Evolutionary conservation across 768 basidiomycete genomes (phyloP).

Genomic region (Cystofilobasidium ferigula): DNA sequence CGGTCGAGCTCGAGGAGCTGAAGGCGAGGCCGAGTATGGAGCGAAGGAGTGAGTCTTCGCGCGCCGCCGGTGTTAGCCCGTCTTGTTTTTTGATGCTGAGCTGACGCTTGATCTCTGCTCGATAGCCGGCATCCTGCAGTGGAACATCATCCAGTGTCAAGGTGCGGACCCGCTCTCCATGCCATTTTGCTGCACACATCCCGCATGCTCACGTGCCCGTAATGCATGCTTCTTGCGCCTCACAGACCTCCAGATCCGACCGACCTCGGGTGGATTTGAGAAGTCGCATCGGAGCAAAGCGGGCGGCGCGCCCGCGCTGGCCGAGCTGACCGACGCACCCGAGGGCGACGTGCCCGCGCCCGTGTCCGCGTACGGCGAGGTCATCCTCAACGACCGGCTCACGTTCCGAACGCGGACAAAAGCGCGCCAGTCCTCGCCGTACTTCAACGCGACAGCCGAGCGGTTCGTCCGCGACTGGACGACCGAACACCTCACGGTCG

Average conservation of each 20-base stretch:
- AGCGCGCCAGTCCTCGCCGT: slow-evolving; percentile 35
- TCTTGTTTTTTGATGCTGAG: background rate
- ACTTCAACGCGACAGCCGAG: slow-evolving; percentile 38
- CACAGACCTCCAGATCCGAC: slow-evolving; percentile 19
- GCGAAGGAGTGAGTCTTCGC: slow-evolving; percentile 29
- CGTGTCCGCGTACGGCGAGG: slow-evolving; percentile 23
- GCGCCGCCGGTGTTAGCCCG: too few species aligned
- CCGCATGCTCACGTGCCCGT: background rate
- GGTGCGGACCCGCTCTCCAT: background rate
- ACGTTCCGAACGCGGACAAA: slow-evolving; percentile 38
- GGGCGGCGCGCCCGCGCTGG: slow-evolving; percentile 20
- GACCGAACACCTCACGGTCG: slow-evolving; percentile 33
- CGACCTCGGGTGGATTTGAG: background rate
- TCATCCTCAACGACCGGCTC: slow-evolving; percentile 37
- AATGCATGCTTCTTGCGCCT: too few species aligned
- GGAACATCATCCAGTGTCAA: slow-evolving; percentile 9
- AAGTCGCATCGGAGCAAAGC: background rate
- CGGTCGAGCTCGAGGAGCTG: slow-evolving; percentile 35
- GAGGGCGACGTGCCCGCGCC: slow-evolving; percentile 16
- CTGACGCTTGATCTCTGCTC: background rate
- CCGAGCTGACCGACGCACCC: background rate
- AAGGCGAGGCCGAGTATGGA: slow-evolving; percentile 31
- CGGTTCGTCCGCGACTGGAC: slow-evolving; percentile 38
- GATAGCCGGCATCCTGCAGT: slow-evolving; percentile 12
- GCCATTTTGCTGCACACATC: background rate